phyloP scores from a whole-genome alignment of 805 yeast species.

The Saturnispora zaruensis region DNA sequence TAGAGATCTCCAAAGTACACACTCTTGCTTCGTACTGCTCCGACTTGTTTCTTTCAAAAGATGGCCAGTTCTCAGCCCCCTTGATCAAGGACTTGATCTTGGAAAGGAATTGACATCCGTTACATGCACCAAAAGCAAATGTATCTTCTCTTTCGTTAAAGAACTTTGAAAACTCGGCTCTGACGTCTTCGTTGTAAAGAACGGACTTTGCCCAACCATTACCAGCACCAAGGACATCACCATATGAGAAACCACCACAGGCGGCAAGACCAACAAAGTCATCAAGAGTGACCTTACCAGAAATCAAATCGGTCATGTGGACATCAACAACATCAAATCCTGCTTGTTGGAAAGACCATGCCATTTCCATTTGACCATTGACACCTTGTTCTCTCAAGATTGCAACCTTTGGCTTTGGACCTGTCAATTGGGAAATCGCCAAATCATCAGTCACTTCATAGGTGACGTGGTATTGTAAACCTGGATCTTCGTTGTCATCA shows the following conservation, averaged over 20 bases:
- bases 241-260: constrained; percentile 98
- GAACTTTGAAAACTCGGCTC: constrained; percentile 67
- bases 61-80: constrained; percentile 93
- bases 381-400: constrained; percentile 98
- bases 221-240: constrained; percentile 98
- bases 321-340: constrained; percentile 93
- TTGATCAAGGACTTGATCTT: constrained; percentile 82
- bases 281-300: constrained; percentile 61
- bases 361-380: constrained; percentile 97
- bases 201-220: constrained; percentile 99
- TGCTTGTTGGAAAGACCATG: constrained; percentile 90
- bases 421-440: constrained; percentile 27
- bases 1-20: constrained; percentile 66
- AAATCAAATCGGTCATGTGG: constrained; percentile 87
- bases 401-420: constrained; percentile 75
- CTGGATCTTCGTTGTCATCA: constrained; percentile 79
- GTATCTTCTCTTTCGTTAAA: constrained; percentile 85
- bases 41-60: constrained; percentile 80
- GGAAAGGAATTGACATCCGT: constrained; percentile 94
- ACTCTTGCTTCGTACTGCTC: constrained; percentile 98
- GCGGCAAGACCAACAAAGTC: constrained; percentile 92
- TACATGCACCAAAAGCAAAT: constrained; percentile 96
- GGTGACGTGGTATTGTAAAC: constrained; percentile 72
- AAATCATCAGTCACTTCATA: constrained; percentile 51
- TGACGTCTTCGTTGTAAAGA: constrained; percentile 67